phyloP scores from a whole-genome alignment of 1,284 basidiomycete genomes.

The Ustilago cynodontis region DNA sequence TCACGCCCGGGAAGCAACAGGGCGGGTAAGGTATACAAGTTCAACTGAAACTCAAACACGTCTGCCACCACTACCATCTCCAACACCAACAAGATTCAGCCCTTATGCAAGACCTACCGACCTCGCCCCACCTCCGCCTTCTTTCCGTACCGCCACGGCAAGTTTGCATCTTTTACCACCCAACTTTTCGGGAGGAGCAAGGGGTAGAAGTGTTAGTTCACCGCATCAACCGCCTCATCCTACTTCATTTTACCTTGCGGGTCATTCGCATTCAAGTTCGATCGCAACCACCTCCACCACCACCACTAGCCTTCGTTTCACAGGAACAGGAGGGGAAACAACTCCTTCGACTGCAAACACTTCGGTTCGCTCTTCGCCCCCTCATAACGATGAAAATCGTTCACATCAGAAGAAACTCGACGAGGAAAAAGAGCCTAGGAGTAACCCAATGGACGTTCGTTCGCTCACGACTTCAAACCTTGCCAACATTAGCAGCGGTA shows the following conservation, averaged over 20 bases:
- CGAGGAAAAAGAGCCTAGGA: too few relatives aligned
- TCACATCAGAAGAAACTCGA: too few relatives aligned
- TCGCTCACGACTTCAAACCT: slow-evolving; percentile 14
- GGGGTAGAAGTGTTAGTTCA: slow-evolving; percentile 5
- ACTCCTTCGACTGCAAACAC: too few relatives aligned
- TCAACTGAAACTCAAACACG: background rate
- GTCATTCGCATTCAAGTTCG: background rate
- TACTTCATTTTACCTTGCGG: background rate
- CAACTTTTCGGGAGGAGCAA: background rate
- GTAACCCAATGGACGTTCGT: slow-evolving; percentile 11
- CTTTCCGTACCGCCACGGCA: background rate
- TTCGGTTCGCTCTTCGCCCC: too few relatives aligned
- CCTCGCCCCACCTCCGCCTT: background rate
- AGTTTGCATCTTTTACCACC: background rate
- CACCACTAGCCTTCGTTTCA: background rate
- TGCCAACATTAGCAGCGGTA: background rate
- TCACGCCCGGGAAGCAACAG: too few relatives aligned
- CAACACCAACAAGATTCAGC: background rate
- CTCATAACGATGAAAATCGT: too few relatives aligned
- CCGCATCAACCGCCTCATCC: background rate
- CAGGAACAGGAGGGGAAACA: too few relatives aligned
- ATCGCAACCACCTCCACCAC: background rate
- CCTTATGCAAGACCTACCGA: background rate
- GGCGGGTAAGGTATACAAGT: too few relatives aligned
- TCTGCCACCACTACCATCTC: background rate